Base-by-base conservation (phyloP, 768 basidiomycete species). In the Lentinula lateritia region DNA sequence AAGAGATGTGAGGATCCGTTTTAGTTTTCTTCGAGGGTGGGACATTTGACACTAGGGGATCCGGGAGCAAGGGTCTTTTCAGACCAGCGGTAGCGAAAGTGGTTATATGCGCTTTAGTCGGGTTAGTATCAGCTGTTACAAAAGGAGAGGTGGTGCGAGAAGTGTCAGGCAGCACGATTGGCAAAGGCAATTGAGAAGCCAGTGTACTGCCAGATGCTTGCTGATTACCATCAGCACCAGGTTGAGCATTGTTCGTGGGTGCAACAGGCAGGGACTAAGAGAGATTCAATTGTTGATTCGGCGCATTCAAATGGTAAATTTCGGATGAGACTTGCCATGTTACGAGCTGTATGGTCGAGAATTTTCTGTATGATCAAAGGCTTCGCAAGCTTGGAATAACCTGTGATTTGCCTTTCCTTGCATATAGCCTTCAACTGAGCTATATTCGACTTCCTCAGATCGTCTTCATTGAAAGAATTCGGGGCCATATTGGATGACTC, bases 361-460 rank as follows among this genome's bases (percentile, higher is more conserved):
- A 84, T 69, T 67, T 80, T 87, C 62, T 77, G 75, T 34, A 91
- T 70, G 41, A 91, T 76, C 0, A 75, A 80, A 56, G 75, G 72
- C 70, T 90, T 90, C 43, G 72, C 69, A 18, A 89, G 80, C 68
- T 87, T 92, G 9, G 88, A 88, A 68, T 89, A 91, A 0, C 86
- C 87, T 46, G 75, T 67, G 28, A 91, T 73, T 20, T 78, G 74
- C 59, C 73, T 78, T 55, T 86, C 87, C 68, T 88, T 91, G 72
- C 88, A 92, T 13, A 90, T 62, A 3, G 78, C 78, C 67, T 84
- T 90, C 18, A 92, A 78, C 64, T 87, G 85, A 18, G 83, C 70
- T 9, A 89, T 84, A 7, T 83, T 88, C 2, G 87, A 70, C 66
- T 77, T 80, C 50, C 69, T 73, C n/a, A 80, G 68, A 23, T 70